Evolutionary conservation across 1,284 basidiomycete species (phyloP), one percentile per base, ranked within the genome.

Genomic region (Pseudozyma tsukubaensis): DNA sequence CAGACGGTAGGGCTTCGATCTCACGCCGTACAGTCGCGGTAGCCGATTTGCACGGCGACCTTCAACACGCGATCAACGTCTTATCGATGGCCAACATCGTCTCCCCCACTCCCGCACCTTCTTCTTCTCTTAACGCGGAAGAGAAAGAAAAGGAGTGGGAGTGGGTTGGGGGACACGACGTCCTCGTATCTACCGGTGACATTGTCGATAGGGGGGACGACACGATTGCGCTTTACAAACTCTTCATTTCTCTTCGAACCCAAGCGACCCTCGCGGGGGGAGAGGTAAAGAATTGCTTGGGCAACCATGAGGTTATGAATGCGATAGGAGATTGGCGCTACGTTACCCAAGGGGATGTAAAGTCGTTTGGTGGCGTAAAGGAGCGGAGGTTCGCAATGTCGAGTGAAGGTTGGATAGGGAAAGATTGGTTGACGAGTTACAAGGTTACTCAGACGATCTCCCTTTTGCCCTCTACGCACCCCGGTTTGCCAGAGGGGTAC

Each of bases 301-400:
- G 80, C 16, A 82, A 82, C 42, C 79, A 80, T 42, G 79, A 80
- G 51, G 24, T 83, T 19, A 83, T 84, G 85, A 85, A 85, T 49
- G 82, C 81, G 0, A 50, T 86, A 32, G 77, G 79, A 8, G 86
- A 87, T 64, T 86, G 85, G 85, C 60, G 86, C 1, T 86, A 86
- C 37, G 86, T 86, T 7, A 86, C 85, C 0, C 51, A 63, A 11
- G 82, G 83, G 11, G 86, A 87, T 59, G 80, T 86, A 4, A 71
- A 69, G 5, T 79, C 80, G 8, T 85, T 85, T 34, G 82, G 85
- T 12, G 82, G 82, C 0, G 19, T 49, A 0, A 37, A 61, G 2
- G 71, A 48, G 18, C 66, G 83, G 7, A 29, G 80, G 1, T 13
- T 54, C 0, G 81, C 78, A 24, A 78, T 84, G 58, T 71, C 78